phyloP scores from a whole-genome alignment of 1,284 basidiomycete species.

The Schizopora paradoxa region DNA sequence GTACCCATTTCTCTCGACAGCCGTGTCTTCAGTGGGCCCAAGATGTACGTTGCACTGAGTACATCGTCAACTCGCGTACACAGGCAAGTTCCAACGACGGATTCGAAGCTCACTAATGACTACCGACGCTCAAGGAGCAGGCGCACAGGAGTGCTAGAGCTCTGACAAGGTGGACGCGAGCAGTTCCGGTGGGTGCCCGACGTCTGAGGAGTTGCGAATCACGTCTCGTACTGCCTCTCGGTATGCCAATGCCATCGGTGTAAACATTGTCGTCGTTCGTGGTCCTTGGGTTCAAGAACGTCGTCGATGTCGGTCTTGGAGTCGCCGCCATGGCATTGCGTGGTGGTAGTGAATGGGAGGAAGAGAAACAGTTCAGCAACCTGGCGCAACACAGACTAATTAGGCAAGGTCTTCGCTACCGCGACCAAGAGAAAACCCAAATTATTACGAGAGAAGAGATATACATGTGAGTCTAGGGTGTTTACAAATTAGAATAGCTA shows the following conservation, averaged over 20 bases:
- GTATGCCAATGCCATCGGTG: conserved; percentile 2
- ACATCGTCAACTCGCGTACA: conserved; percentile 1
- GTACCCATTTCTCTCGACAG: conserved; percentile 69
- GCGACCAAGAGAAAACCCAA: no score
- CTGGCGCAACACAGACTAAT: no score
- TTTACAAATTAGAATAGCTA: no score
- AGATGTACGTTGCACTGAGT: conserved; percentile 59
- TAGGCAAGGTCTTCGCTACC: no score
- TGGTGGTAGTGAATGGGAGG: no score
- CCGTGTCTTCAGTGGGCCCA: conserved; percentile 71
- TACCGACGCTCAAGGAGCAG: conserved; percentile 68
- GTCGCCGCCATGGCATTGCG: no score
- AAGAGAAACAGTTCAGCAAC: no score
- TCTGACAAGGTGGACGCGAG: conserved; percentile 45
- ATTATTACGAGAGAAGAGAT: no score
- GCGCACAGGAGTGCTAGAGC: conserved; percentile 64
- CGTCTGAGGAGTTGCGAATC: not conserved
- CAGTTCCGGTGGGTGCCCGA: conserved; percentile 10
- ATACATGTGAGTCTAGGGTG: no score
- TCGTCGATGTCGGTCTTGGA: no score
- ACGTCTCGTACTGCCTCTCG: not conserved
- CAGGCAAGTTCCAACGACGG: conserved; percentile 1
- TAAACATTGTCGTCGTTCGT: no score
- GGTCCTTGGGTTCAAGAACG: no score
- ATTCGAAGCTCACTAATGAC: conserved; percentile 56